Conservation (phyloP, 768 basidiomycete genomes). For the Lactifluus volemus region DNA sequence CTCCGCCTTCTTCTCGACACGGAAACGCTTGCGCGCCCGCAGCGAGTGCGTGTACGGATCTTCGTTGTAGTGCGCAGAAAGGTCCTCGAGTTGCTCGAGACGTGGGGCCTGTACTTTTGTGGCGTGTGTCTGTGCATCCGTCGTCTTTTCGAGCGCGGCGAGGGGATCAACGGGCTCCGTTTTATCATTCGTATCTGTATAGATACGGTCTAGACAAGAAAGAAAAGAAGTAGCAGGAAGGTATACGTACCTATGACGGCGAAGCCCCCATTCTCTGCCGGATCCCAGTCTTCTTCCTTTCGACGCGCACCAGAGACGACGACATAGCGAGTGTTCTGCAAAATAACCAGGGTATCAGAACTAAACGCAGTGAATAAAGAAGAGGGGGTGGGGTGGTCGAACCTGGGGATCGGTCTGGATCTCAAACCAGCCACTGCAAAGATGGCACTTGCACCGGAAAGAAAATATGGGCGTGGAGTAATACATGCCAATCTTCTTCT, state of each 20-base stretch:
- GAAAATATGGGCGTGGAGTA: conserved; percentile 91
- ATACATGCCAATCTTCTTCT: conserved; percentile 93
- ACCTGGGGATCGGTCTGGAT: conserved; percentile 97
- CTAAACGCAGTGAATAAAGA: background rate
- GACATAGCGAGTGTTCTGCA: conserved; percentile 89
- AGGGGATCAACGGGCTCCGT: conserved; percentile 71
- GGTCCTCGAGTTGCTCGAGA: conserved; percentile 66
- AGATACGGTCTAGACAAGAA: background rate
- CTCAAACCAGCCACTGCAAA: conserved; percentile 96
- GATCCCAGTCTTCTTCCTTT: conserved; percentile 96
- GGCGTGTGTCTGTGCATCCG: conserved; percentile 61
- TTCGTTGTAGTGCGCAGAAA: conserved; percentile 68
- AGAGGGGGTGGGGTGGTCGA: conserved; percentile 11
- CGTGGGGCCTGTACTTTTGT: conserved; percentile 73
- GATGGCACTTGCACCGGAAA: conserved; percentile 96
- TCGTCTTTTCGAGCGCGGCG: conserved; percentile 82
- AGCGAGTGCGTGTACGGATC: conserved; percentile 83
- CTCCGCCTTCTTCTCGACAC: conserved; percentile 79
- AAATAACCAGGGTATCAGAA: no score
- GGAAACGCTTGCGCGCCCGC: conserved; percentile 71
- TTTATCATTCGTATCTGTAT: conserved; percentile 59
- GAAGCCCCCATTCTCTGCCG: conserved; percentile 90
- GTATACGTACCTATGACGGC: conserved; percentile 65
- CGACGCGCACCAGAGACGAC: conserved; percentile 88
- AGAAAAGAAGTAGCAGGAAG: background rate